Conservation (phyloP, 148 eudicot species). For the Vaccinium darrowii region DNA sequence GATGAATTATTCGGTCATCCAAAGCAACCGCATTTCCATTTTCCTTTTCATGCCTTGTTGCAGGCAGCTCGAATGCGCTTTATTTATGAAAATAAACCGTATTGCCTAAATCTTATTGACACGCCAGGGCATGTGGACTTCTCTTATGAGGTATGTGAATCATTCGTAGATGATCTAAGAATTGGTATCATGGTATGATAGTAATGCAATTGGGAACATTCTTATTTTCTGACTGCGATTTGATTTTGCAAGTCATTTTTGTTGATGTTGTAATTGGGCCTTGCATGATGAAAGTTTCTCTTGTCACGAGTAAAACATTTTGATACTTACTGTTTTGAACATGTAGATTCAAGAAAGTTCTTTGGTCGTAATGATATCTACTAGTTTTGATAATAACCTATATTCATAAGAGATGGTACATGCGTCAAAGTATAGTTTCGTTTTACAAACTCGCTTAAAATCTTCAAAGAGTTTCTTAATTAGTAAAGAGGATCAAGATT, state of each 20-base stretch:
- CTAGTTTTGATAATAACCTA: background rate
- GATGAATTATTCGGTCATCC: constrained; percentile 11
- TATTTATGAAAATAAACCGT: constrained; percentile 61
- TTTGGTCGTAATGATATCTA: background rate
- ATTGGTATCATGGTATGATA: background rate
- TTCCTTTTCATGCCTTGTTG: constrained; percentile 19
- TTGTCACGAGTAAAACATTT: background rate
- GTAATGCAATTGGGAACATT: background rate
- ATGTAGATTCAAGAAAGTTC: background rate
- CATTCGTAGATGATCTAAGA: background rate
- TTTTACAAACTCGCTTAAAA: background rate
- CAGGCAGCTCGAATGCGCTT: constrained; percentile 99
- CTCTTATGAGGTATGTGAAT: constrained; percentile 78
- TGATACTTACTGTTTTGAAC: background rate
- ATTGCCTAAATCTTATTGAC: constrained; percentile 91
- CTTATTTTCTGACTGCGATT: background rate
- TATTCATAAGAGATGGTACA: background rate
- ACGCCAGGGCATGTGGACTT: constrained; percentile 99
- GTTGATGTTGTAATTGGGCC: background rate
- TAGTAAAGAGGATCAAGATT: background rate
- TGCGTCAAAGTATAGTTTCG: background rate
- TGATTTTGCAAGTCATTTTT: constrained; percentile 1
- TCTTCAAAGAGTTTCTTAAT: background rate
- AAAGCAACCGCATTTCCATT: constrained; percentile 7
- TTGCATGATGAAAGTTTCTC: background rate